Base-by-base conservation (phyloP, 176 grass and related monocot species). In the Avena eriantha region DNA sequence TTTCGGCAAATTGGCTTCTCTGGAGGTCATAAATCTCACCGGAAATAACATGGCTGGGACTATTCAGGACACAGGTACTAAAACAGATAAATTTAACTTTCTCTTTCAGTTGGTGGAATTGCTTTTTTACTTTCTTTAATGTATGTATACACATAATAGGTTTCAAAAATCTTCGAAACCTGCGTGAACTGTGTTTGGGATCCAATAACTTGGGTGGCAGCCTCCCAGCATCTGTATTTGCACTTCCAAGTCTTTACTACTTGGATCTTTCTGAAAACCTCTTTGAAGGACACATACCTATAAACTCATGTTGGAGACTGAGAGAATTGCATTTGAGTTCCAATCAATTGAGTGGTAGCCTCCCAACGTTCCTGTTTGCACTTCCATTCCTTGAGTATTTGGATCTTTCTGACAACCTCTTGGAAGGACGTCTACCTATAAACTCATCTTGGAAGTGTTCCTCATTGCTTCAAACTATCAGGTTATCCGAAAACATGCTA, bases 391-490 rank as follows among this genome's bases (percentile, higher is more conserved):
- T 92, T 46, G 54, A 84, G 9, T 33, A 33, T 7, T 10, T 91
- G 21, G 81, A 79, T 51, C 36, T 91, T 8, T 87, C 72, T 0
- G 0, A 18, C 2, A 90, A 90, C 21, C 21, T 60, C 0, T 21
- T 90, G 21, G 13, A 79, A 76, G 89, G 89, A 34, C 33, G 4
- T 22, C 53, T 90, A 14, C 82, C 87, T 61, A 72, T 79, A n/a
- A 49, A 0, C n/a, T 35, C 1, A 14, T 16, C 46, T 45, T 68
- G 46, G 56, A 47, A 69, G 33, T 33, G 66, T 59, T 79, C 70
- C 45, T 29, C 31, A 34, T 55, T 66, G 16, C 76, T 70, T 61
- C 10, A 61, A 73, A 39, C 64, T 79, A 31, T 91, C 48, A 4
- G 48, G 21, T 60, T 65, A 5, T 51, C 56, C 3, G 8, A 50